phyloP scores from a whole-genome alignment of 176 grass and related monocot genomes.

The Hsuehochloa calcarea region DNA sequence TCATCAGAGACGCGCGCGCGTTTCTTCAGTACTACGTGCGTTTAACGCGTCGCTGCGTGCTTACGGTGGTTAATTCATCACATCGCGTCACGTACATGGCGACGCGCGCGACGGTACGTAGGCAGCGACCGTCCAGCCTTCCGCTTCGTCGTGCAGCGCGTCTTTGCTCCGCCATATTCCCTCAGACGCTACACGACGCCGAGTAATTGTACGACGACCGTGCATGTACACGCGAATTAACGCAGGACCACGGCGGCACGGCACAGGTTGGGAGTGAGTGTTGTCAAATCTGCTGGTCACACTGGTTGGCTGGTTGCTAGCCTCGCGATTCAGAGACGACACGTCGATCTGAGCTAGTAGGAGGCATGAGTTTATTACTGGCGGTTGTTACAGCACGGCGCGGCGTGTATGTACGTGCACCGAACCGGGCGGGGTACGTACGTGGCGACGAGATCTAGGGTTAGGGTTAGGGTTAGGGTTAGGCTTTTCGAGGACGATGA shows the following conservation, averaged over 20 bases:
- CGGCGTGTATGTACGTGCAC: neutral
- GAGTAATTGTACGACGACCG: neutral
- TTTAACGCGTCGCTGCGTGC: neutral
- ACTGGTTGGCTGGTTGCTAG: too few relatives aligned
- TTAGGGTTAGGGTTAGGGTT: neutral
- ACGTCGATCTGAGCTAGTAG: neutral
- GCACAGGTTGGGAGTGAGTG: neutral
- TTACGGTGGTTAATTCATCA: neutral
- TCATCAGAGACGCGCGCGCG: neutral
- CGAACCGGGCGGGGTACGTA: neutral
- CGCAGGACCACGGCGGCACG: neutral
- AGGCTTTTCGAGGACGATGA: neutral
- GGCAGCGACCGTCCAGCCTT: neutral
- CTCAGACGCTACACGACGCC: neutral
- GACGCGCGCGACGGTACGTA: neutral
- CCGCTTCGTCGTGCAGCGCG: neutral
- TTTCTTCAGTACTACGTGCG: neutral
- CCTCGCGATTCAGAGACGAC: too few relatives aligned
- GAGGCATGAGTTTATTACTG: neutral
- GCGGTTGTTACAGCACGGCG: neutral
- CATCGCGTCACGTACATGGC: neutral
- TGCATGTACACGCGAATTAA: neutral
- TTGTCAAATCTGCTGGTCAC: too few relatives aligned
- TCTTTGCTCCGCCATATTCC: neutral
- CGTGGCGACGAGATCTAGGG: constrained; percentile 33